Evolutionary conservation across 2,329 filamentous ascomycete species (phyloP), one percentile per base, ranked within the genome.

Genomic region (Delphinella strobiligena): DNA sequence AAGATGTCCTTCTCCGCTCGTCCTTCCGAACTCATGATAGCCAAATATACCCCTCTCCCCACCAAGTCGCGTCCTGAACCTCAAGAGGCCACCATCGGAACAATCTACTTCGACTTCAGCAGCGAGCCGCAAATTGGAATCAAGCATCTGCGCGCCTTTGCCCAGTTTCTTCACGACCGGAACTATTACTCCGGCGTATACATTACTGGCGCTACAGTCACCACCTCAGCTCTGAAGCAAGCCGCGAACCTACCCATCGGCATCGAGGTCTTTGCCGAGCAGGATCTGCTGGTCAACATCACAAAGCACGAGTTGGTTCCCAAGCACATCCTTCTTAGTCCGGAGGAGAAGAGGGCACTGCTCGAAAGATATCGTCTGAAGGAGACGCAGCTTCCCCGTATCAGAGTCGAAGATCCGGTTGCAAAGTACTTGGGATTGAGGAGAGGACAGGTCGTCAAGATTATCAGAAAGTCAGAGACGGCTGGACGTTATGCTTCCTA

Each of bases 401-500:
- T 98, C 53, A 76, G 94, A 61, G 75, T 83, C 49, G 84, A 83
- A 50, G 91, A 98, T 60, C 91, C 91, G 3, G 87, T 98, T 38
- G 85, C 91, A 18, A 80, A 82, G 53, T 98, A 96, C 61, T 68
- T 95, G 40, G 91, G 91, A 10, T 68, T 98, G 58, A 82, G 83
- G 68, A 75, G 88, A 57, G 87, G 88, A 3, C 84, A 95, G 63
- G 88, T 98, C 3, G 91, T 98, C 54, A 98, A 98, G 75, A 98
- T 98, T 54, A 95, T 98, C 54, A 74, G 91, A 49, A 88, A 82
- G 61, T 88, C 81, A 56, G 91, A 96, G 71, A 98, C 91, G 41
- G 91, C 91, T 11, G 91, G 91, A 45, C 74, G 91, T 38, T 98
- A 98, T 64, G 91, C 91, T 36, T 94, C 86, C 74, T 98, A 98